Evolutionary conservation across 805 yeast species (phyloP).

Genomic region (Saccharomycopsis schoenii): DNA sequence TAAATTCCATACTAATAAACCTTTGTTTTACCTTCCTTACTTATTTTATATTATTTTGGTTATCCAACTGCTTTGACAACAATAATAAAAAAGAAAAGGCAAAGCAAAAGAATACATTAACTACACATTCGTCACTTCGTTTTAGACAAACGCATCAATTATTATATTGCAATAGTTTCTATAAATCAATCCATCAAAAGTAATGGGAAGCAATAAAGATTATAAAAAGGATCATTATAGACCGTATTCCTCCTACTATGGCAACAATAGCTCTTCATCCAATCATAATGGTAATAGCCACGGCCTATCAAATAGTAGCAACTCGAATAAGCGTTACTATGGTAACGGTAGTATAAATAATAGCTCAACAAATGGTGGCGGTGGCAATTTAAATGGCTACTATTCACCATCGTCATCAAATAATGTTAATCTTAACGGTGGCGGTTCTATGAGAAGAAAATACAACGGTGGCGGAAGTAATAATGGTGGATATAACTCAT

Average conservation of each 20-base stretch:
- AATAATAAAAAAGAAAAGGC: no score
- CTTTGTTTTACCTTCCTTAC: no score
- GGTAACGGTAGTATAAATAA: background rate
- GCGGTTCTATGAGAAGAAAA: slow-evolving; percentile 10
- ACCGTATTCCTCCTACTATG: slow-evolving; percentile 14
- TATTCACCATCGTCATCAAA: slow-evolving; percentile 1
- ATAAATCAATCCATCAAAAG: background rate
- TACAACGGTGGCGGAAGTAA: background rate
- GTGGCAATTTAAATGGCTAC: background rate
- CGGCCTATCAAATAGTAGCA: background rate
- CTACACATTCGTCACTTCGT: background rate
- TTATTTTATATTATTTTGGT: no score
- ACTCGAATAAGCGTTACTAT: background rate
- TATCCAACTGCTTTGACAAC: no score
- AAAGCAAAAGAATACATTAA: no score
- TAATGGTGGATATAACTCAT: slow-evolving; percentile 4
- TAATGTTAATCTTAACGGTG: background rate
- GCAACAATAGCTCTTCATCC: background rate
- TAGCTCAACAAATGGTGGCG: background rate
- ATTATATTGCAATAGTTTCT: background rate
- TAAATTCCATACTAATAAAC: no score
- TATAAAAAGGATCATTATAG: slow-evolving; percentile 15
- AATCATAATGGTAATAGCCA: background rate
- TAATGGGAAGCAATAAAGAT: slow-evolving; percentile 3
- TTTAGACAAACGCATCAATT: no score